Evolutionary conservation across 2,329 filamentous ascomycete species (phyloP), one percentile per base, ranked within the genome.

Genomic region (Torrubiella hemipterigena): DNA sequence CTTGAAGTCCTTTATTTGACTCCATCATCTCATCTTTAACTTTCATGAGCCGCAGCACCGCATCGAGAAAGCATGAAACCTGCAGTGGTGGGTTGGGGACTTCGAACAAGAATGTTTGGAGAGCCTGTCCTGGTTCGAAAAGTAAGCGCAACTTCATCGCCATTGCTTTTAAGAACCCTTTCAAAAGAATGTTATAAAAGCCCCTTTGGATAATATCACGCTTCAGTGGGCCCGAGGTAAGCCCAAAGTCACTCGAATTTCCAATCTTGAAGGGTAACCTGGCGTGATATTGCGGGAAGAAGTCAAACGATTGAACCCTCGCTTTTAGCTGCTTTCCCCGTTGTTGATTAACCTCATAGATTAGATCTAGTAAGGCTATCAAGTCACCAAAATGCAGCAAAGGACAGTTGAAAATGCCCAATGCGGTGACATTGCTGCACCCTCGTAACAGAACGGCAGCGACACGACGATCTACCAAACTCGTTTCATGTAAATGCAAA

Each of bases 321-420:
- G 47, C 34, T 4, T 36, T 16, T 0, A 18, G 20, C 3, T 30
- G 10, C 3, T 31, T 15, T 5, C 31, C 32, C 1, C 55, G 46
- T 3, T 39, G 25, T 10, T 21, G 6, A 26, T 59, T 59, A 26
- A 59, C 38, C 26, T 58, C 53, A 19, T 49, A 32, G 14, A 59
- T 54, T 3, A 58, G 35, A 30, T 59, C 54, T 2, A 59, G 38
- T 0, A 59, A 32, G 9, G 39, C 43, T 2, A 54, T 30, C 0
- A 55, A 32, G 15, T 59, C 55, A 8, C 52, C 55, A n/a, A 55
- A 43, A 17, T 57, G 50, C 5, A 59, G 38, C 2, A 58, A 34
- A 0, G 52, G 53, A 17, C 56, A 59, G 29, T 54, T 45, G 32
- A 58, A 59, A 3, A 59, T 40, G 3, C 56, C 54, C 11, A 59